phyloP scores from a whole-genome alignment of 2,329 filamentous ascomycete species.

The Verticillium zaregamsianum region DNA sequence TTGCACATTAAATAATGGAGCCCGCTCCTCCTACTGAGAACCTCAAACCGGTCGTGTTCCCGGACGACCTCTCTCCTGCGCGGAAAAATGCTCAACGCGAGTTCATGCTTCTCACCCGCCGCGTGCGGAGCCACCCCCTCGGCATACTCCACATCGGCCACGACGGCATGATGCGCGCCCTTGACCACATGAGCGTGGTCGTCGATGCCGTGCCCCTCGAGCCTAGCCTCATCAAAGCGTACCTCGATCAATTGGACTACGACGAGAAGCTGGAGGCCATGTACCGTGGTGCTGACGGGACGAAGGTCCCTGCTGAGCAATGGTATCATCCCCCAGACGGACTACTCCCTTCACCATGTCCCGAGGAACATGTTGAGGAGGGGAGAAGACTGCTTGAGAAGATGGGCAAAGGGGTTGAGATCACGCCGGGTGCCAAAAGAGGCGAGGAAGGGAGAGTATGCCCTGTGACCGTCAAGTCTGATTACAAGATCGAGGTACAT shows the following conservation, averaged over 20 bases:
- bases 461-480: no score
- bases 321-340: slow-evolving; percentile 3
- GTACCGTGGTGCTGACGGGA: slow-evolving; percentile 12
- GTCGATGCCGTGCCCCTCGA: slow-evolving; percentile 10
- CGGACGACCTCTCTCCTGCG: no score
- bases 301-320: slow-evolving; percentile 3
- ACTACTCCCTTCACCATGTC: not conserved
- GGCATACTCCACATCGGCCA: slow-evolving; percentile 7
- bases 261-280: slow-evolving; percentile 1
- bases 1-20: no score
- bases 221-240: slow-evolving; percentile 11
- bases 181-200: slow-evolving; percentile 12
- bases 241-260: slow-evolving; percentile 11
- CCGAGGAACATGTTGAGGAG: no score
- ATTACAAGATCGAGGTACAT: no score
- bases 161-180: slow-evolving; percentile 14
- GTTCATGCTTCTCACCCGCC: no score
- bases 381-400: no score
- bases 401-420: no score
- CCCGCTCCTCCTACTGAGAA: no score
- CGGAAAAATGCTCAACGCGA: no score
- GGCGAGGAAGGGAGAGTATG: not conserved
- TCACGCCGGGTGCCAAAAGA: not conserved
- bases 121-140: not conserved
- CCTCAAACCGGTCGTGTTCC: no score